Evolutionary conservation across 108 stramenopile species (phyloP).

Genomic region (Pelagomonas calceolata): DNA sequence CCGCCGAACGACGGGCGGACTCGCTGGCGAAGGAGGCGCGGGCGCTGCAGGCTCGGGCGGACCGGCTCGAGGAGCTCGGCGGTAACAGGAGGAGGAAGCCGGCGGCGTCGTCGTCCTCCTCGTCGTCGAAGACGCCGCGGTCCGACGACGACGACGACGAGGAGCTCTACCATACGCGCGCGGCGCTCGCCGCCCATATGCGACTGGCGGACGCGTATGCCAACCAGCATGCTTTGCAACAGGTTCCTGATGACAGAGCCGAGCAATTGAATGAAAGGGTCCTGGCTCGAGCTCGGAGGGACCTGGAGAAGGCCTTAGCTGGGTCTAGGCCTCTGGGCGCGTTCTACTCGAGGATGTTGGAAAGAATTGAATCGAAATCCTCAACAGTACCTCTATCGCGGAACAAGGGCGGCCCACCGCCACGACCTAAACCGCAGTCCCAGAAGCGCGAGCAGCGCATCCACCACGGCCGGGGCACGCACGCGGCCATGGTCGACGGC

Average conservation of each 20-base stretch:
- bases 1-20: neutral
- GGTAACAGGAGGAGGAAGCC: neutral
- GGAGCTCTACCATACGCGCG: neutral
- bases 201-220: neutral
- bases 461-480: no score
- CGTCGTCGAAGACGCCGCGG: neutral
- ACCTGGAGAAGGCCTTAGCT: neutral
- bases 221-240: neutral
- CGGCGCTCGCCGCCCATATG: neutral
- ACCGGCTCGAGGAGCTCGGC: neutral
- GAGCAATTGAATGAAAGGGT: no score
- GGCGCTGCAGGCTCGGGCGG: neutral
- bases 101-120: neutral
- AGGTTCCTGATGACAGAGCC: no score
- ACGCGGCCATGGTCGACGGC: no score
- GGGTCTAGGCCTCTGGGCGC: neutral
- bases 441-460: no score
- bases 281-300: neutral
- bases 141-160: neutral
- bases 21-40: neutral
- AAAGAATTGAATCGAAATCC: neutral
- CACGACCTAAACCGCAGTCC: no score
- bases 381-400: no score
- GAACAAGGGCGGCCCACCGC: no score
- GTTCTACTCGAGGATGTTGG: neutral